Evolutionary conservation across 805 yeast species (phyloP).

Genomic region (Huiozyma sinensis): DNA sequence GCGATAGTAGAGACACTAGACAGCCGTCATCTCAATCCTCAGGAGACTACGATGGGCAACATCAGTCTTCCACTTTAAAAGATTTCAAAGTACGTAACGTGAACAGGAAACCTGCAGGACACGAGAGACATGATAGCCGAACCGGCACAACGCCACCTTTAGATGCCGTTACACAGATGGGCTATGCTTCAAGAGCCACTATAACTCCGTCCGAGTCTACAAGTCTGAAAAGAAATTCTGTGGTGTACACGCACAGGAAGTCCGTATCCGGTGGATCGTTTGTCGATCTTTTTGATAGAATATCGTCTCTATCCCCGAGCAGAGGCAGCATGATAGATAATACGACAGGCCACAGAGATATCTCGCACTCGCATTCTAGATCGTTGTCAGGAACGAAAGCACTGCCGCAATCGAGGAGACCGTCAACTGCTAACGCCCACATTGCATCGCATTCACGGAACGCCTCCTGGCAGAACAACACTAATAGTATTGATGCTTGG

Average conservation of each 20-base stretch:
- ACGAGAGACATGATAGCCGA: background rate
- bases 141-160: background rate
- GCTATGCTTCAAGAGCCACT: background rate
- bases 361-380: slow-evolving; percentile 12
- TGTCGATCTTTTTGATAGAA: slow-evolving; percentile 26
- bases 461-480: background rate
- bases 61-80: background rate
- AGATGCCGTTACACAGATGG: background rate
- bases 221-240: slow-evolving; percentile 2
- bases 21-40: slow-evolving; percentile 1
- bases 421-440: slow-evolving; percentile 17
- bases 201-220: background rate
- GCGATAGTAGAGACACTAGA: background rate
- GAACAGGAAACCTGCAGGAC: too few species aligned
- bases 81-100: background rate
- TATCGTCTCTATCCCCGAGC: slow-evolving; percentile 19
- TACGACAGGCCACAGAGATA: too few species aligned
- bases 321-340: slow-evolving; percentile 1
- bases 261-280: slow-evolving; percentile 27
- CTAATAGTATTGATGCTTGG: slow-evolving; percentile 6
- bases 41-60: too few species aligned
- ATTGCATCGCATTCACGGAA: slow-evolving; percentile 1
- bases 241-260: slow-evolving; percentile 16
- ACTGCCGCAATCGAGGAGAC: background rate
- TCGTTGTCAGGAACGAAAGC: slow-evolving; percentile 7